These are phyloP conservation scores for Megacollybia marginata DNA, from an alignment of 768 basidiomycete genomes.

Conservation along the genomic window DNA sequence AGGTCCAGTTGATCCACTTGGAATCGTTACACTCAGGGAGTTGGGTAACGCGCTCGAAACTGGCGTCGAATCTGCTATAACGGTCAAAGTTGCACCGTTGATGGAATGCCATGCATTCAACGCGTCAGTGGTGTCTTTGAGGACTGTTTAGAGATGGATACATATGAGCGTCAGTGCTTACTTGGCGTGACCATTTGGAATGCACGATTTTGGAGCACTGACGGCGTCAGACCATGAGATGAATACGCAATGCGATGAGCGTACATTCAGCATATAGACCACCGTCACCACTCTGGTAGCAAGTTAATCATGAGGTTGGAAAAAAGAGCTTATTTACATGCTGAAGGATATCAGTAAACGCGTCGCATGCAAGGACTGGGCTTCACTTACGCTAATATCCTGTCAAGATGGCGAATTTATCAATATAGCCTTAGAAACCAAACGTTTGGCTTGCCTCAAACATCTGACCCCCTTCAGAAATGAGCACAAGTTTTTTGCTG, in stretches of 20 bases:
- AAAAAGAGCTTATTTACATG: neutral
- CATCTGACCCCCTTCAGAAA: slow-evolving; percentile 24
- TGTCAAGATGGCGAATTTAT: slow-evolving; percentile 1
- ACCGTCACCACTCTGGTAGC: slow-evolving; percentile 25
- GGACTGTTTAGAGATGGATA: neutral
- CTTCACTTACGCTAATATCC: slow-evolving; percentile 22
- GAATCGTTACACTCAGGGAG: slow-evolving; percentile 39
- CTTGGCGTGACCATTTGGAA: slow-evolving; percentile 50
- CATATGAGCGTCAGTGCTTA: slow-evolving; percentile 19
- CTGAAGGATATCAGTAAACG: neutral
- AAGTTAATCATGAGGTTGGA: neutral
- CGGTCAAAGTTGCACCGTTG: slow-evolving; percentile 29
- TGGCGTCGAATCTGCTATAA: slow-evolving; percentile 31
- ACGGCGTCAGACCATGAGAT: neutral
- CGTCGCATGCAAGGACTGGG: neutral
- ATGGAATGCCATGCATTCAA: slow-evolving; percentile 38
- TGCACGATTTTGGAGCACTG: slow-evolving; percentile 47
- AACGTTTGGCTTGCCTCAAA: slow-evolving; percentile 13
- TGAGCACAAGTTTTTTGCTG: neutral
- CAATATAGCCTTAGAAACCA: neutral
- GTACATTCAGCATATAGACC: slow-evolving; percentile 26
- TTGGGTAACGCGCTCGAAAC: slow-evolving; percentile 48
- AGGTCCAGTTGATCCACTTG: slow-evolving; percentile 24
- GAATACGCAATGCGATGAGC: neutral
- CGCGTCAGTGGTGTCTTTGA: slow-evolving; percentile 5